Evolutionary conservation across 768 basidiomycete species (phyloP), one percentile per base, ranked within the genome.

Genomic region (Tricholoma flavovirens): DNA sequence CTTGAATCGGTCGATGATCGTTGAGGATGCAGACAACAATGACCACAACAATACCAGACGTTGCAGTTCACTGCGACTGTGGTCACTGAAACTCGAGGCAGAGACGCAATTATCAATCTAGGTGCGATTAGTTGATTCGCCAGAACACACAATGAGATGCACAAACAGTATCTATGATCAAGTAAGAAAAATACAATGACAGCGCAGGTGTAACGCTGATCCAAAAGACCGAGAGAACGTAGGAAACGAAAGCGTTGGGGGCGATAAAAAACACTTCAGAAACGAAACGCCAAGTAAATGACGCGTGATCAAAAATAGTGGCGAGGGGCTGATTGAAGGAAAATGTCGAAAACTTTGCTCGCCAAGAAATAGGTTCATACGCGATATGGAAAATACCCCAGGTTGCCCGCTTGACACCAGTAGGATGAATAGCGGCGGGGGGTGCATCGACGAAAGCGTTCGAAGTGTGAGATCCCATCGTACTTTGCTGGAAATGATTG

Each of bases 361-460:
- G 12, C 49, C 51, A 50, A 46, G 46, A 51, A 26, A 38, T 57
- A 0, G 46, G 45, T 9, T 68, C 70, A 51, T 70, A 73, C 8
- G 69, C 72, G 43, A 75, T 56, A 17, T 64, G 60, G 56, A 75
- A 76, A 22, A 74, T 72, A 2, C 71, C 73, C 70, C 69, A 67
- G 14, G 63, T 60, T n/a, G 66, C 54, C 22, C 61, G 66, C 19
- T 57, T 58, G 30, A 71, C 57, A 21, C 45, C 29, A 48, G 53
- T 50, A 38, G 43, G 14, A 11, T 40, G 43, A 38, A 17, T n/a
- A 32, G 17, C 45, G 22, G 19, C 6, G 30, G 54, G 26, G 29
- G 29, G 49, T n/a, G 26, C 42, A 3, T 48, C 14, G 12, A 14
- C 10, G 11, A 30, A 4, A 15, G n/a, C 1, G 29, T 32, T 14